Evolutionary conservation across 805 yeast species (phyloP).

Genomic region (Nakazawaea wyomingensis): DNA sequence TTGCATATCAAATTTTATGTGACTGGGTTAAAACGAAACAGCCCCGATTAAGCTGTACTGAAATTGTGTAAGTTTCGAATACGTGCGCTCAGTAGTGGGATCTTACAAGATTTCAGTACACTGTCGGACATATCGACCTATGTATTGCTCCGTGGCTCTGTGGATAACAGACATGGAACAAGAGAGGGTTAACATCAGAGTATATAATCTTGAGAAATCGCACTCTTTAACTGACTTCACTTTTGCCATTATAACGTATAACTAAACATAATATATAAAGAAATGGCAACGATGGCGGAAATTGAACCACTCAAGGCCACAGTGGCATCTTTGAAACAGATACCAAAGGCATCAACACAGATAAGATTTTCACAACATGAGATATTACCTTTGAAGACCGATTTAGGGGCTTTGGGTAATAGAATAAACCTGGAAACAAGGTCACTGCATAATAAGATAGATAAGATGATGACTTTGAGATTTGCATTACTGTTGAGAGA

Average conservation of each 20-base stretch:
- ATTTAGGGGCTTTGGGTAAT: conserved; percentile 78
- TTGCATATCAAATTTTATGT: conserved; percentile 31
- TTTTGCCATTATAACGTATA: no score
- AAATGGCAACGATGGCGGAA: not conserved
- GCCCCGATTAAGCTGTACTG: not conserved
- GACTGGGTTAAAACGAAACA: not conserved
- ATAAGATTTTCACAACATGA: conserved; percentile 31
- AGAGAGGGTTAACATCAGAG: no score
- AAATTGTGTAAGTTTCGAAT: not conserved
- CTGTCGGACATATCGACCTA: conserved; percentile 11
- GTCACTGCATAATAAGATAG: conserved; percentile 59
- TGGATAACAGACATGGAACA: no score
- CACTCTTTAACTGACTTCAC: no score
- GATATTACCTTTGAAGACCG: conserved; percentile 72
- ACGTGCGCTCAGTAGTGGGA: not conserved
- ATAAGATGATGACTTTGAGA: conserved; percentile 62
- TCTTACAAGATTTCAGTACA: conserved; percentile 7
- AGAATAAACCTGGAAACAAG: conserved; percentile 71
- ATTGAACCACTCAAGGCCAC: not conserved
- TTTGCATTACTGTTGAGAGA: conserved; percentile 74
- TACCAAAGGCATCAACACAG: not conserved
- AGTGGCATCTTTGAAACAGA: not conserved
- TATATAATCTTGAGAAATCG: no score
- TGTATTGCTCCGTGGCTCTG: not conserved
- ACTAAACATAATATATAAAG: no score